These are phyloP conservation scores for Globisporangium emineosum DNA, from an alignment of 352 stramenopile species.

Conservation along the genomic window DNA sequence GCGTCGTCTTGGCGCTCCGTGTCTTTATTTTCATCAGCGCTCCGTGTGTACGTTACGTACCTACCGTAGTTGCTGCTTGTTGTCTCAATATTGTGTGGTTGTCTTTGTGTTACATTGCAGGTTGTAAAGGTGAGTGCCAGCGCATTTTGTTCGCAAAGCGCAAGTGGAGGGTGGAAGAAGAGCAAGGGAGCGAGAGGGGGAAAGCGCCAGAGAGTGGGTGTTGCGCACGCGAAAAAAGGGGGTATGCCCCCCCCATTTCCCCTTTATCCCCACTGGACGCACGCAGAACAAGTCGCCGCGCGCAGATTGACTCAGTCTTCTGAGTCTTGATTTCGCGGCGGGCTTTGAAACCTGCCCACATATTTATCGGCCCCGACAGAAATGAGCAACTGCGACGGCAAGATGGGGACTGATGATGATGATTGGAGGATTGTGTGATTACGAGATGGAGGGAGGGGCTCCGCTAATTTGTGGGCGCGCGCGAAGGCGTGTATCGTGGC, in stretches of 20 bases:
- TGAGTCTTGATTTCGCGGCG: background rate
- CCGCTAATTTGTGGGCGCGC: background rate
- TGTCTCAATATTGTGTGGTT: background rate
- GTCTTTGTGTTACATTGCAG: background rate
- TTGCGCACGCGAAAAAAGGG: conserved; percentile 8
- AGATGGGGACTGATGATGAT: background rate
- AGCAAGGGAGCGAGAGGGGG: background rate
- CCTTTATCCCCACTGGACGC: background rate
- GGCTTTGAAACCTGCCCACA: background rate
- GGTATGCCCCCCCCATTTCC: background rate
- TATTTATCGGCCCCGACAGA: too few relatives aligned
- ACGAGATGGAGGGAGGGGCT: background rate
- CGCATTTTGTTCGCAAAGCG: background rate
- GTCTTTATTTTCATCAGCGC: background rate
- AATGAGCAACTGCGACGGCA: background rate
- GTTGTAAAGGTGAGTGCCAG: background rate
- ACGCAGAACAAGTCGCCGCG: too few relatives aligned
- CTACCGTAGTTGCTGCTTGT: background rate
- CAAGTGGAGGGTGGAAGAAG: background rate
- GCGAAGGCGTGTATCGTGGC: too few relatives aligned
- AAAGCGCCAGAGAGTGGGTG: conserved; percentile 4
- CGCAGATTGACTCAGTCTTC: too few relatives aligned
- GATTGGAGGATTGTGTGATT: background rate
- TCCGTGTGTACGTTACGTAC: background rate
- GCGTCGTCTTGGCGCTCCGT: background rate